A percentile compares a stretch with the other conserved stretches of the same genome.
phyloP scores from a whole-genome alignment of 345 rosid species.

The Bruguiera gymnorhiza region DNA sequence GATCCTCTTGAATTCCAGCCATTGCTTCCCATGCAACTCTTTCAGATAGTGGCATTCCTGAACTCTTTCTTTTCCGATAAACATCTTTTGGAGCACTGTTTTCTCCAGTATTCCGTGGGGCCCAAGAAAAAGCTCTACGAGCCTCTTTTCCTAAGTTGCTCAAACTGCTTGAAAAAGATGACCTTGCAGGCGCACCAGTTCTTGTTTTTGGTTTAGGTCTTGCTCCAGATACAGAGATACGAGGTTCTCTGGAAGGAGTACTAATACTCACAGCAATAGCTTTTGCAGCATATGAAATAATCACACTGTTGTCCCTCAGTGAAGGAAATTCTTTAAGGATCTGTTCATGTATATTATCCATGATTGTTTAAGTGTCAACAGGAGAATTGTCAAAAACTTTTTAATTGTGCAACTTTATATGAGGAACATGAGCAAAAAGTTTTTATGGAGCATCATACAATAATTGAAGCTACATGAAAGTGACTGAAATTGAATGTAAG shows the following conservation, averaged over 20 bases:
- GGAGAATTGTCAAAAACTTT: neutral
- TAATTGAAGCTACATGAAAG: constrained; percentile 1
- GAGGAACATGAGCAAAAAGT: constrained; percentile 9
- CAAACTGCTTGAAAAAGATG: constrained; percentile 78
- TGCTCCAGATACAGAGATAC: constrained; percentile 67
- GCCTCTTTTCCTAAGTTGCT: constrained; percentile 92
- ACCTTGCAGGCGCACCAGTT: constrained; percentile 53
- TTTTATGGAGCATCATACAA: neutral
- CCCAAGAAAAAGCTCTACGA: constrained; percentile 96
- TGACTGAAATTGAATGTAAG: neutral
- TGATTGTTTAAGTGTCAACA: too few relatives aligned
- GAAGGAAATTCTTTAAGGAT: constrained; percentile 87
- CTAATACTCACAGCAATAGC: constrained; percentile 70
- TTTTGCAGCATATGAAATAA: constrained; percentile 83
- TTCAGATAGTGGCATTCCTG: constrained; percentile 74
- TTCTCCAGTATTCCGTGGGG: constrained; percentile 79
- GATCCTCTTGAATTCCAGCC: constrained; percentile 92
- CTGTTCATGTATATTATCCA: constrained; percentile 40
- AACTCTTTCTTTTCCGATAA: constrained; percentile 81
- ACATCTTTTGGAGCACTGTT: constrained; percentile 73
- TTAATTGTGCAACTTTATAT: neutral
- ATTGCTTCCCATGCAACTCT: constrained; percentile 95
- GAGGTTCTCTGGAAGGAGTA: constrained; percentile 73
- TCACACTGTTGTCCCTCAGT: constrained; percentile 67
- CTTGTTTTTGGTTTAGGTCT: constrained; percentile 62